phyloP scores from a whole-genome alignment of 495 filamentous ascomycete genomes.

The Lophiostoma macrostomum region DNA sequence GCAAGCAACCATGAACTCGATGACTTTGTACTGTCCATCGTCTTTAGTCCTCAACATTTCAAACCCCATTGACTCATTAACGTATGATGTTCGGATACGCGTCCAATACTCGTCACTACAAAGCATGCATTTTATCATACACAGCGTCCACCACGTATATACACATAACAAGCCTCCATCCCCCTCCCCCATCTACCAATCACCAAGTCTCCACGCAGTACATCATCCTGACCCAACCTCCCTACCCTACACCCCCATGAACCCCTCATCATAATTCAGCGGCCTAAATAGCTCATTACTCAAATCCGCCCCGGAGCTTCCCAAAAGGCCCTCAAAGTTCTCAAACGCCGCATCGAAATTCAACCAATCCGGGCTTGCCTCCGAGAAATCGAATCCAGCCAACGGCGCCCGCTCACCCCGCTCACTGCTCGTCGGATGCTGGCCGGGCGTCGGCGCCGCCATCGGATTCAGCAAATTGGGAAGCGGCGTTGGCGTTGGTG shows the following conservation, averaged over 20 bases:
- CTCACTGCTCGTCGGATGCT: constrained; percentile 34
- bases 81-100: too few relatives aligned
- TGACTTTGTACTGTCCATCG: too few relatives aligned
- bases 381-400: constrained; percentile 24
- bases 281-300: constrained; percentile 33
- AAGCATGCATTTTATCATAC: too few relatives aligned
- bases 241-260: constrained; percentile 15
- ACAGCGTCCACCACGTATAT: too few relatives aligned
- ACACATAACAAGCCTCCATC: too few relatives aligned
- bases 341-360: constrained; percentile 35
- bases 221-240: too few relatives aligned
- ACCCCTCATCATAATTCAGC: constrained; percentile 34
- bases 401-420: constrained; percentile 12
- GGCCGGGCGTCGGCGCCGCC: constrained; percentile 23
- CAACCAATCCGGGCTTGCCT: constrained; percentile 28
- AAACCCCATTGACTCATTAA: too few relatives aligned
- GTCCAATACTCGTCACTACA: too few relatives aligned
- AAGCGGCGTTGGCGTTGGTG: constrained; percentile 12
- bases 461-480: constrained; percentile 16
- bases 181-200: too few relatives aligned
- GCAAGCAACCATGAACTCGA: too few relatives aligned
- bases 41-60: too few relatives aligned
- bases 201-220: too few relatives aligned
- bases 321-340: constrained; percentile 34
- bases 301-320: constrained; percentile 32